A percentile compares a stretch with the other conserved stretches of the same genome.
phyloP scores from a whole-genome alignment of 805 yeast genomes.

The Priceomyces carsonii region DNA sequence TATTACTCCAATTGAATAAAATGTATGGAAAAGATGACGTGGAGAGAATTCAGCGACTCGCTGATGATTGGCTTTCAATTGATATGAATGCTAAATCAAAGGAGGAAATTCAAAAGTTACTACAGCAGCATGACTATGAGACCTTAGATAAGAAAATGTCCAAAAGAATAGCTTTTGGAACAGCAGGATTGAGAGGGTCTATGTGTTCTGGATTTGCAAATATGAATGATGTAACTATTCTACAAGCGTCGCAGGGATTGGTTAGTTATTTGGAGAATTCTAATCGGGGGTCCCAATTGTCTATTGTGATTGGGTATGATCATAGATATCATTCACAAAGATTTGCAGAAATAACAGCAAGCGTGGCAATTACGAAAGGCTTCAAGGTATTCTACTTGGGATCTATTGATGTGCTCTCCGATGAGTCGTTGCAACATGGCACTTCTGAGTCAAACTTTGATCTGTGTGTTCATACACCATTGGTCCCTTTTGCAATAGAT shows the following conservation, averaged over 20 bases:
- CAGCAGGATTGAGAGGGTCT: constrained; percentile 85
- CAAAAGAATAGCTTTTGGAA: constrained; percentile 78
- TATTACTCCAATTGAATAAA: too few relatives aligned
- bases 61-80: constrained; percentile 34
- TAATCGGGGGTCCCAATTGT: constrained; percentile 11
- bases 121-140: constrained; percentile 32
- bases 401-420: constrained; percentile 31
- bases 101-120: constrained; percentile 52
- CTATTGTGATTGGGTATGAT: constrained; percentile 86
- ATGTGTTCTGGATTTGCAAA: constrained; percentile 92
- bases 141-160: constrained; percentile 55
- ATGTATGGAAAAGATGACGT: constrained; percentile 4
- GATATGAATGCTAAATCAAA: constrained; percentile 49
- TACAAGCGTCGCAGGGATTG: constrained; percentile 88
- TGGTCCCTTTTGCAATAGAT: constrained; percentile 87
- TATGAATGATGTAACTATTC: constrained; percentile 85
- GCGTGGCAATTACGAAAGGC: constrained; percentile 68
- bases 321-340: constrained; percentile 79
- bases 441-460: constrained; percentile 8
- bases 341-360: constrained; percentile 79
- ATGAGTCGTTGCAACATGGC: constrained; percentile 18
- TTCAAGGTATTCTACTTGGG: constrained; percentile 69
- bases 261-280: constrained; percentile 47
- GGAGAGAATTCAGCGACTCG: constrained; percentile 23
- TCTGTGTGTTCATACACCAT: constrained; percentile 71